Conservation (phyloP, 2,329 filamentous ascomycete genomes). For the Colletotrichum cuscutae region DNA sequence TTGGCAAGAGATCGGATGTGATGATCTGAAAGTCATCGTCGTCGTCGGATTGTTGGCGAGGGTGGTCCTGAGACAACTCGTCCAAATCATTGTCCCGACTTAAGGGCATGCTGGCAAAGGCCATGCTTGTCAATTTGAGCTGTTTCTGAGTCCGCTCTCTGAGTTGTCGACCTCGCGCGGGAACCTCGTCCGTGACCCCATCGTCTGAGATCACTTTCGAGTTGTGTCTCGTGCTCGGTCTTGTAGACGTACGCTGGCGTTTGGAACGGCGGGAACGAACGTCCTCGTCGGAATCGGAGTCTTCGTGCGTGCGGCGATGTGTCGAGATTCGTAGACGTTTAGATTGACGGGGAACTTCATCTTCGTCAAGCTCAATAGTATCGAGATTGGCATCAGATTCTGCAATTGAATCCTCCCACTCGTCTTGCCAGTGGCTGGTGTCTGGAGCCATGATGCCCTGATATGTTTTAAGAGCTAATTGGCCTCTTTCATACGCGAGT, state of each 20-base stretch:
- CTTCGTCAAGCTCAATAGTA: constrained; percentile 17
- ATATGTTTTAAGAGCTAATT: constrained; percentile 17
- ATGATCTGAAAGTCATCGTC: constrained; percentile 49
- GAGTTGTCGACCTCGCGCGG: constrained; percentile 19
- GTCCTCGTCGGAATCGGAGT: constrained; percentile 22
- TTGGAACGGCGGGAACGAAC: constrained; percentile 4
- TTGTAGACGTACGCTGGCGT: constrained; percentile 13
- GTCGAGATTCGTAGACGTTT: constrained; percentile 1
- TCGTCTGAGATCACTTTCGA: neutral
- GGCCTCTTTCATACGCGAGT: constrained; percentile 9
- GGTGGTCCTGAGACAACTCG: constrained; percentile 45
- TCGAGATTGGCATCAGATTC: neutral
- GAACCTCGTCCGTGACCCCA: constrained; percentile 4
- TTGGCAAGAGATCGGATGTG: constrained; percentile 47
- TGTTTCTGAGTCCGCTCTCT: constrained; percentile 40
- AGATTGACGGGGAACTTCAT: constrained; percentile 2
- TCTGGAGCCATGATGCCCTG: neutral
- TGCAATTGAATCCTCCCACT: constrained; percentile 6
- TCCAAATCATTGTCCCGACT: constrained; percentile 38
- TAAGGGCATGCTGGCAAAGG: constrained; percentile 37
- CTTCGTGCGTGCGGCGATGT: neutral
- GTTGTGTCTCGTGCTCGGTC: constrained; percentile 9
- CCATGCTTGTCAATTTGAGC: constrained; percentile 39
- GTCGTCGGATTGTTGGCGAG: constrained; percentile 40
- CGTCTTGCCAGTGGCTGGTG: constrained; percentile 22